Evolutionary conservation across 768 basidiomycete species (phyloP), one percentile per base, ranked within the genome.

Genomic region (Suillus weaverae): DNA sequence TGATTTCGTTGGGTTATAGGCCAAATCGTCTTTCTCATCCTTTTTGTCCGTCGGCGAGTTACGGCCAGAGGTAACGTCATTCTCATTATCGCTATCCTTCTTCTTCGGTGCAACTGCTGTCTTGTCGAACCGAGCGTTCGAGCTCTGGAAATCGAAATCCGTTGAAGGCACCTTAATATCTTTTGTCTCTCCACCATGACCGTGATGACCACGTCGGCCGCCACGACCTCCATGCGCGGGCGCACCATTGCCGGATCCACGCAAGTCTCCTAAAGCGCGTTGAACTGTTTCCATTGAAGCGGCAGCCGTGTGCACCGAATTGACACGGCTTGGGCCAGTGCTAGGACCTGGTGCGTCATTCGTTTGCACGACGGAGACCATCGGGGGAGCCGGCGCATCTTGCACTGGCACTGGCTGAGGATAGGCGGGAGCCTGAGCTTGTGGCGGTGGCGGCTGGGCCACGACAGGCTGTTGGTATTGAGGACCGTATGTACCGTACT

Each of bases 111-210:
- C 79, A 44, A 87, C 64, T 16, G 88, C 84, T 11, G 85, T 79
- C 75, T 94, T 94, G 78, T 94, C 91, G 69, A 95, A 95, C 61
- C 86, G 86, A 4, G 89, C 89, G 69, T 94, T 95, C 62, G 86
- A 85, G 63, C 82, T 83, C 73, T 85, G 79, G 74, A 95, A 95
- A 78, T 95, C 93, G 72, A 94, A 95, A 73, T 94, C 93, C 0
- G 87, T 87, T 1, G 81, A 73, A 0, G 92, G 93, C 0, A 94
- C 89, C 39, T 78, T 77, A n/a, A 84, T 64, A 26, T 83, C 81
- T 22, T 68, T 72, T 2, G 72, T 67, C 70, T 81, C 80, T 48
- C 35, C 50, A 2, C 74, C 69, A 62, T 76, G 73, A 30, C 69
- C 71, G 11, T 72, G 74, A 56, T 70, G 70, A 26, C 67, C 66